Base-by-base conservation (phyloP, 345 rosid genomes). In the Kandelia obovata region DNA sequence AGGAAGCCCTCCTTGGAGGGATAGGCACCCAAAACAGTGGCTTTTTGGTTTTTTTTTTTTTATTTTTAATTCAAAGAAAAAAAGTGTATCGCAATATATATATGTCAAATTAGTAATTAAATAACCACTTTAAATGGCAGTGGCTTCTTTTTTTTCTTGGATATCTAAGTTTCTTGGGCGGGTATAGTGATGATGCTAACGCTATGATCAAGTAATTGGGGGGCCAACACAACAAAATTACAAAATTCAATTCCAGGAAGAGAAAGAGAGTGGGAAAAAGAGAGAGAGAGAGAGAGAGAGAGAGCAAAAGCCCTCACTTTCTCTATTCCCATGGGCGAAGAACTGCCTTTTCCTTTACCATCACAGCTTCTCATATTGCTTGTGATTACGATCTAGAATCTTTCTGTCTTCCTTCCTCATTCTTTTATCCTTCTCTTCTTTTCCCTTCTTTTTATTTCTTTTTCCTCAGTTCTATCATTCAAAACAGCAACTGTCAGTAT, bases 261-360 rank as follows among this genome's bases (percentile, higher is more conserved):
- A 55, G 35, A 49, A 25, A 68, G 26, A 65, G 69, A 52, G 26
- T 43, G 39, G 30, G 13, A 46, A 32, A 69, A 60, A 77, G 55
- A 28, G 28, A 53, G 8, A 56, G 3, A 58, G 55, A 69, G 64
- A 81, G 75, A 79, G 79, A 7, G 26, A 35, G 56, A 77, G 55
- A 81, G 75, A 80, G 80, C 79, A 75, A 85, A 85, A 81, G 87
- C 75, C 59, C 30, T 13, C 25, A 58, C 85, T 85, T 85, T 85
- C 83, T 80, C 87, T 81, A 73, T 79, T 81, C 83, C 81, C 87
- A 85, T 81, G 82, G 71, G 49, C 64, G 74, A 83, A 77, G 79
- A 81, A 79, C 81, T 73, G 83, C 82, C 82, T 78, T 78, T 63
- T 25, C 63, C 66, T 62, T 43, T 64, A 56, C 59, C 79, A 66